Percentiles rank a stretch among this genome's conserved stretches.
Conservation (phyloP, 176 grass and related monocot species). For the Poa annua region DNA sequence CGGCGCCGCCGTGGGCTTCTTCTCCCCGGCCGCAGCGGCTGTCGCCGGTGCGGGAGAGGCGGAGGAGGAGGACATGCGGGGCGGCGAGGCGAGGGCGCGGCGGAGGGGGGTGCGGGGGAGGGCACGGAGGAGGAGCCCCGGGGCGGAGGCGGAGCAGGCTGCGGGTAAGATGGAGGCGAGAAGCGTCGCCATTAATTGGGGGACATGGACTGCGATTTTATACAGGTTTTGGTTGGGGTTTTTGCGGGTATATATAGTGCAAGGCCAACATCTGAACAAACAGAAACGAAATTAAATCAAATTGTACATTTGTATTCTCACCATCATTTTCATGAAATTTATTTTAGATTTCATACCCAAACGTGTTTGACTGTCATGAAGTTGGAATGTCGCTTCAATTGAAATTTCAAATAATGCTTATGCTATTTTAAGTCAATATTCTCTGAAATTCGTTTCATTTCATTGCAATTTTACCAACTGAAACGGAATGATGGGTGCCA, state of each 20-base stretch:
- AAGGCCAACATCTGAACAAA: too few species aligned
- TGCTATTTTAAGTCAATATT: too few species aligned
- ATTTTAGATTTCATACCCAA: too few species aligned
- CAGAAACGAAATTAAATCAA: not conserved
- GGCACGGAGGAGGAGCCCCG: slow-evolving; percentile 24
- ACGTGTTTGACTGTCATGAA: too few species aligned
- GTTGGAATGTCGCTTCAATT: too few species aligned
- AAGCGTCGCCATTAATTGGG: slow-evolving; percentile 16
- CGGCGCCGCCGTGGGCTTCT: slow-evolving; percentile 47
- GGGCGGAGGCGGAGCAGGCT: slow-evolving; percentile 14
- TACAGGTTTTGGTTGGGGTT: slow-evolving; percentile 29
- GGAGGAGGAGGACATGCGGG: slow-evolving; percentile 31
- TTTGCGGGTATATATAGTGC: not conserved
- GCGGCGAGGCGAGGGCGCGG: slow-evolving; percentile 19
- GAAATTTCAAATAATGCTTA: too few species aligned
- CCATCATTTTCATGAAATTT: too few species aligned
- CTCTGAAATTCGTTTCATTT: too few species aligned
- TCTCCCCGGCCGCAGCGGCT: slow-evolving; percentile 2
- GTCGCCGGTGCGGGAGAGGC: not conserved
- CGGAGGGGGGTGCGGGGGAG: slow-evolving; percentile 6
- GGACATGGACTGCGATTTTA: not conserved
- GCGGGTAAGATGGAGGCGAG: slow-evolving; percentile 33
- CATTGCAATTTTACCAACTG: too few species aligned
- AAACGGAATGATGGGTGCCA: too few species aligned
- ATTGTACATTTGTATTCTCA: too few species aligned